A percentile compares a stretch with the other conserved stretches of the same genome.
Evolutionary conservation across 495 filamentous ascomycete species (phyloP).

Genomic region (Trichodelitschia bisporula): DNA sequence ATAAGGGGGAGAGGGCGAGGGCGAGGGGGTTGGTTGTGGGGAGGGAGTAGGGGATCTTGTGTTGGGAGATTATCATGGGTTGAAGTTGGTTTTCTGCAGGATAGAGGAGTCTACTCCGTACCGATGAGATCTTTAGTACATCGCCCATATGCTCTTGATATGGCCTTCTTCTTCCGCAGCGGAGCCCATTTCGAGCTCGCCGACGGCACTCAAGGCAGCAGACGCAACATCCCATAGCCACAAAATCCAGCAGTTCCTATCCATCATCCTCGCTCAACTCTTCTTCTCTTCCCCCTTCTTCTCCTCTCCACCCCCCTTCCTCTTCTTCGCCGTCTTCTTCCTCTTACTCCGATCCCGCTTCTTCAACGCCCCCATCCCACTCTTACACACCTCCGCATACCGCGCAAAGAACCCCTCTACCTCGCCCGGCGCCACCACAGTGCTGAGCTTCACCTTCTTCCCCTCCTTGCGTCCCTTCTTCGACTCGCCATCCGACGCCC

Average conservation of each 20-base stretch:
- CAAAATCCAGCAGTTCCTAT: too few relatives aligned
- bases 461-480: conserved; percentile 20
- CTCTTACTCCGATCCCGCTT: conserved; percentile 68
- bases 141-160: too few relatives aligned
- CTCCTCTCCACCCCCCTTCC: conserved; percentile 26
- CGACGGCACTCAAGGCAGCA: too few relatives aligned
- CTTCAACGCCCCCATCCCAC: conserved; percentile 72
- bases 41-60: not conserved
- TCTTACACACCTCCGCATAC: conserved; percentile 85
- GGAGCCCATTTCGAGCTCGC: too few relatives aligned
- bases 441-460: conserved; percentile 61
- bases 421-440: conserved; percentile 48
- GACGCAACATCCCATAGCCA: too few relatives aligned
- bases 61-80: too few relatives aligned
- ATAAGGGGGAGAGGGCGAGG: conserved; percentile 33
- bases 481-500: conserved; percentile 55
- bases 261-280: too few relatives aligned
- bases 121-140: too few relatives aligned
- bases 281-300: conserved; percentile 30
- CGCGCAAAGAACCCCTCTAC: conserved; percentile 58
- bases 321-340: conserved; percentile 47
- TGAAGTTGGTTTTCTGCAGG: too few relatives aligned
- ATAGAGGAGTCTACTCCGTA: too few relatives aligned
- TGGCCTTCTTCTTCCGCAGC: too few relatives aligned
- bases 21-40: conserved; percentile 32